Base-by-base conservation (phyloP, 371 early-diverging fungal species). In the Mucor sp. region DNA sequence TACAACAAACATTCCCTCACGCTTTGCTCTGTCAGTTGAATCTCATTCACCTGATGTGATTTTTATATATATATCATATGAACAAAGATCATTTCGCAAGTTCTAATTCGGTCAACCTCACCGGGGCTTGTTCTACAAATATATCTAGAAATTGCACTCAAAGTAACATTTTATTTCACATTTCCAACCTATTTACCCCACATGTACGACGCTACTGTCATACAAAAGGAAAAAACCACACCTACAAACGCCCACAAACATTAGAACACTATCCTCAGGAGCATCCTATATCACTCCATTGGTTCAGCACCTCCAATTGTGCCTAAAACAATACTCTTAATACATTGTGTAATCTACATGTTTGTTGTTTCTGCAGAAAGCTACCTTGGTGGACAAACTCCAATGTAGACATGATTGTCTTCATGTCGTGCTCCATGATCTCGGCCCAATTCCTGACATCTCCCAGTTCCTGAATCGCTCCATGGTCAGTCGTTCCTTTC, bases 381-480 rank as follows among this genome's bases (percentile, higher is more conserved):
- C 62, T 68, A 70, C 76, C 76, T 65, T 73, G 66, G 43, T 76
- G 74, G 15, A 73, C 76, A 62, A 68, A 70, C 41, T 76, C 76
- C 8, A 76, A 41, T 4, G 76, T 76, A 1, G 71, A 9, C 76
- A 76, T 76, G 15, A 76, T 55, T 7, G 64, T 61, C 44, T 58
- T 70, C 76, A 76, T 76, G 41, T 76, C 76, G 55, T 72, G 55
- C 43, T 76, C 76, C 76, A 76, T 76, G 9, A 89, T 87, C 44
- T 84, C 80, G 0, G 91, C 90, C 95, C 95, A 94, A 70, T 91
- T 91, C 58, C 87, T 83, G 15, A 93, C 89, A 73, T 93, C 93
- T 25, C 95, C 95, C 15, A 94, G 78, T 68, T 92, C 93, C 88
- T 91, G 68, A 44, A 43, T 33, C 15, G 23, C 35, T 14, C 32